Conservation (phyloP, 78 protist genomes). For the Tieghemostelium lacteum region DNA sequence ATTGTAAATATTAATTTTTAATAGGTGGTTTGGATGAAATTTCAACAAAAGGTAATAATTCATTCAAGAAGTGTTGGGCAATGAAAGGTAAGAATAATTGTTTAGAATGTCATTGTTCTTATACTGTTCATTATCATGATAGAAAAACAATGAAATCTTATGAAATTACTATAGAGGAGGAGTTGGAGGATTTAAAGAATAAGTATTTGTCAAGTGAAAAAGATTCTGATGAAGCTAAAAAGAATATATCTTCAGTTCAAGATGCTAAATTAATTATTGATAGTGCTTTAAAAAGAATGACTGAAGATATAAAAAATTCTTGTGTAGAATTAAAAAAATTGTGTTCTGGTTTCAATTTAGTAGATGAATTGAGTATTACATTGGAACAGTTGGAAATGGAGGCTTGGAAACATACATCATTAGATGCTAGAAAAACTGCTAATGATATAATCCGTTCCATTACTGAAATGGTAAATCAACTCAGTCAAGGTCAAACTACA, state of each 20-base stretch:
- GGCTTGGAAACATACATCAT: neutral
- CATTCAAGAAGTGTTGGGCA: neutral
- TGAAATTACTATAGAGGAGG: neutral
- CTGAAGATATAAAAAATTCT: neutral
- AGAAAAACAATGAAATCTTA: neutral
- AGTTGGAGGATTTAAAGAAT: neutral
- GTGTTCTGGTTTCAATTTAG: constrained; percentile 44
- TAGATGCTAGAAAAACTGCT: constrained; percentile 22
- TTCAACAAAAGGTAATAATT: constrained; percentile 10
- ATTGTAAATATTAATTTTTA: neutral
- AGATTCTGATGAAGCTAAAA: neutral
- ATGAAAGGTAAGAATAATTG: constrained; percentile 3
- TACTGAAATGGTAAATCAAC: neutral
- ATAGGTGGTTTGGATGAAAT: neutral
- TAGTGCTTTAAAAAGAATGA: neutral
- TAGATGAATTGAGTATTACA: constrained; percentile 4
- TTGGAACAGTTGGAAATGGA: constrained; percentile 25
- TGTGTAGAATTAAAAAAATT: constrained; percentile 4
- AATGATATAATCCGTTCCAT: constrained; percentile 15
- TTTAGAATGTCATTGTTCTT: neutral
- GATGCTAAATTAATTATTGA: neutral
- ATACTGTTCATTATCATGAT: constrained; percentile 1
- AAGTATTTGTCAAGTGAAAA: neutral
- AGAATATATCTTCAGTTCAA: neutral
- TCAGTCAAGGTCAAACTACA: no score